Conservation (phyloP, 202 grass and related monocot genomes). For the Alloteropsis angusta region DNA sequence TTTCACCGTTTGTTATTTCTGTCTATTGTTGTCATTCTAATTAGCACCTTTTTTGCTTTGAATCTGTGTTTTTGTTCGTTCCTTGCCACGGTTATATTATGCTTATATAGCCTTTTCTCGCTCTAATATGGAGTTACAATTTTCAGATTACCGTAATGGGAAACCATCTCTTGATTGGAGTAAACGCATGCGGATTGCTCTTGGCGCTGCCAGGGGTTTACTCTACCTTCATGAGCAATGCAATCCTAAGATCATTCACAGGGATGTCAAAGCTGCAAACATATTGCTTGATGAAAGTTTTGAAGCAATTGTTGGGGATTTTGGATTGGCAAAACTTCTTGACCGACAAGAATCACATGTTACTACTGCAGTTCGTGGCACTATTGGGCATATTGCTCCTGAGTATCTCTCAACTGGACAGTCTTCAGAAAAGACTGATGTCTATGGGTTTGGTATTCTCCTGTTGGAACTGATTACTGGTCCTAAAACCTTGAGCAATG, state of each 20-base stretch:
- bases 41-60: not conserved
- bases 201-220: slow-evolving; percentile 82
- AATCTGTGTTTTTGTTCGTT: not conserved
- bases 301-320: slow-evolving; percentile 92
- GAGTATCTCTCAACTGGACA: slow-evolving; percentile 93
- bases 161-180: slow-evolving; percentile 83
- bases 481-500: slow-evolving; percentile 71
- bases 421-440: slow-evolving; percentile 91
- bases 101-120: not conserved
- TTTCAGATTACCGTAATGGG: slow-evolving; percentile 55
- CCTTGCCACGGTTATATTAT: not conserved
- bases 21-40: not conserved
- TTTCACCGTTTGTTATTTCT: not conserved
- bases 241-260: slow-evolving; percentile 95
- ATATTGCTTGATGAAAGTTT: slow-evolving; percentile 89
- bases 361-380: slow-evolving; percentile 87
- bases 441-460: slow-evolving; percentile 97
- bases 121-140: slow-evolving; percentile 19
- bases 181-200: slow-evolving; percentile 74
- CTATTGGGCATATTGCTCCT: slow-evolving; percentile 98
- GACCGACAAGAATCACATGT: slow-evolving; percentile 91
- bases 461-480: slow-evolving; percentile 86
- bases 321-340: slow-evolving; percentile 92
- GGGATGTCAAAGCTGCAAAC: slow-evolving; percentile 95
- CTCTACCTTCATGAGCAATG: slow-evolving; percentile 95